Evolutionary conservation across 257 asterid genomes (phyloP), one percentile per base, ranked within the genome.

Genomic region (Lycium ferocissimum): DNA sequence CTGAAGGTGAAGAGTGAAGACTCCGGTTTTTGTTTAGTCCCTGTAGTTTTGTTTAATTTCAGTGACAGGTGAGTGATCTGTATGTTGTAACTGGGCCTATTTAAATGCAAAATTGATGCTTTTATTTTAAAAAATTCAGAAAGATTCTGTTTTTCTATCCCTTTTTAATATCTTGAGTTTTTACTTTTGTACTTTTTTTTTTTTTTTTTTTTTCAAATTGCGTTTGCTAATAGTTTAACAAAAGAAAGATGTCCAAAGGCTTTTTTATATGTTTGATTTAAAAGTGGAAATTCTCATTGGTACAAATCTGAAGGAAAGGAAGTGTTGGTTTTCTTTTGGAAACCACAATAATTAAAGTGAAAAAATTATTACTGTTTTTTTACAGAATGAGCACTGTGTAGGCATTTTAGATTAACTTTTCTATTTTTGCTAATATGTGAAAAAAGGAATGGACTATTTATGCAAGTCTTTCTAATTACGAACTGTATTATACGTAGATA

Each of bases 11-110:
- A 26, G 33, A 26, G n/a, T n/a, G n/a, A n/a, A n/a, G n/a, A n/a
- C n/a, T n/a, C 33, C 33, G 33, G 33, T 26, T 26, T 26, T 26
- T 62, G 45, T 63, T 86, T 80, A 81, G 86, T 84, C 86, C 90
- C 51, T 90, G 86, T 88, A 84, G 90, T 89, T 89, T 49, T 87
- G 53, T 85, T 88, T 90, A 83, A 89, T 91, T 85, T 72, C n/a
- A 2, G 79, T 26, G 76, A 26, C 33, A 0, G 80, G n/a, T 83
- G 86, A 56, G 33, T 81, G 84, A 40, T n/a, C 33, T 26, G 1
- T 17, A 2, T 89, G 88, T 83, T 92, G 90, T 91, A 86, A 86
- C 86, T 86, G 80, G 67, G 84, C 82, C 85, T n/a, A 54, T 90
- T 90, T 87, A 88, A 86, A 87, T 91, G 85, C 45, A 9, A 84